Conservation (phyloP, 2,329 filamentous ascomycete genomes). For the Nemania diffusa region DNA sequence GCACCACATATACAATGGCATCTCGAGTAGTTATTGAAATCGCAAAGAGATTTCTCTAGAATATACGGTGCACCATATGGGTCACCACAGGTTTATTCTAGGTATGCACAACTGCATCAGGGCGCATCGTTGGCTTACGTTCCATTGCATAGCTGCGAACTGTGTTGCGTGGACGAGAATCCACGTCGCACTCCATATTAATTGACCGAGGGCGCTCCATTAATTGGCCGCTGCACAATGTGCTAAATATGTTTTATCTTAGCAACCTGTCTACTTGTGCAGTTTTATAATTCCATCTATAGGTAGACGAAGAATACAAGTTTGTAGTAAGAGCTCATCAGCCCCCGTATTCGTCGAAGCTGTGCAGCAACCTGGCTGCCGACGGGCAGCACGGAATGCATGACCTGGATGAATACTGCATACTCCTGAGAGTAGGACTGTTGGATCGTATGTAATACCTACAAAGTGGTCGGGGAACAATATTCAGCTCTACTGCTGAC, state of each 20-base stretch:
- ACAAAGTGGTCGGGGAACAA: neutral
- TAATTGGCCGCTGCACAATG: neutral
- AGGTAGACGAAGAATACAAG: neutral
- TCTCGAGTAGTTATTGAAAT: neutral
- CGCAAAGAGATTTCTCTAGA: neutral
- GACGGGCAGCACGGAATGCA: neutral
- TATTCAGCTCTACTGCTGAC: neutral
- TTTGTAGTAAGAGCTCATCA: neutral
- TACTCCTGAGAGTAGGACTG: neutral
- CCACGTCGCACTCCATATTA: neutral
- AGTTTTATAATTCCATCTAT: neutral
- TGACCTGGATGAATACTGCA: conserved; percentile 11
- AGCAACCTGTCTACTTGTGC: neutral
- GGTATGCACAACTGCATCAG: neutral
- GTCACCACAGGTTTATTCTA: neutral
- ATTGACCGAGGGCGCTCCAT: conserved; percentile 6
- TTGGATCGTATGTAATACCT: neutral
- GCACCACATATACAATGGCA: neutral
- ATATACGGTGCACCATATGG: neutral
- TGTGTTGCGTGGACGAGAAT: neutral
- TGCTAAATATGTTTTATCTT: neutral
- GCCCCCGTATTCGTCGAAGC: neutral
- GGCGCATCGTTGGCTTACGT: neutral
- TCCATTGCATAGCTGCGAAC: conserved; percentile 1
- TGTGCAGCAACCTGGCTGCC: neutral